phyloP scores from a whole-genome alignment of 257 asterid species.

The Perilla frutescens region DNA sequence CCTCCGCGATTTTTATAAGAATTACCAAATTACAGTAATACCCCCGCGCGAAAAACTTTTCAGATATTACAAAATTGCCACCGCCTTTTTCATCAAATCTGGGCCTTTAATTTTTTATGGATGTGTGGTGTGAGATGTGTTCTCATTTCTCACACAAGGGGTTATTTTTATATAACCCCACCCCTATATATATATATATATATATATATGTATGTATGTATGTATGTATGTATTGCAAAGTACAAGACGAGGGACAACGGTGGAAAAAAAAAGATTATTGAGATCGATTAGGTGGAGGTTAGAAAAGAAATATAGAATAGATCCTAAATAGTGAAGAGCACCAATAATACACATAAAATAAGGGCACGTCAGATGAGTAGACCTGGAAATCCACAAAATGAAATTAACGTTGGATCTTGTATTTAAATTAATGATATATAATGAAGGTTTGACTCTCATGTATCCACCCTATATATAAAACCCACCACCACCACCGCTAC shows the following conservation, averaged over 20 bases:
- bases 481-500: not conserved
- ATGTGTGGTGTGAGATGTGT: too few relatives aligned
- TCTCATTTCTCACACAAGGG: too few relatives aligned
- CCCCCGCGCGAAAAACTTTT: too few relatives aligned
- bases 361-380: constrained; percentile 28
- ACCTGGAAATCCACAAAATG: constrained; percentile 1
- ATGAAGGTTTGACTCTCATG: constrained; percentile 1
- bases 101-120: too few relatives aligned
- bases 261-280: not conserved
- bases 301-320: not conserved
- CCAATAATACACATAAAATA: constrained; percentile 34
- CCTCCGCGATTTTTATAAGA: too few relatives aligned
- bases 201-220: too few relatives aligned
- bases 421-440: constrained; percentile 10
- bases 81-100: too few relatives aligned
- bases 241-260: not conserved
- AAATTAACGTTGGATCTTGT: not conserved
- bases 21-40: too few relatives aligned
- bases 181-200: too few relatives aligned
- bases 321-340: not conserved
- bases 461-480: constrained; percentile 15
- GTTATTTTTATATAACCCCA: too few relatives aligned
- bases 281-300: not conserved
- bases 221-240: not conserved
- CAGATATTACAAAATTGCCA: too few relatives aligned